Base-by-base conservation (phyloP, 257 asterid species). In the Lycium barbarum region DNA sequence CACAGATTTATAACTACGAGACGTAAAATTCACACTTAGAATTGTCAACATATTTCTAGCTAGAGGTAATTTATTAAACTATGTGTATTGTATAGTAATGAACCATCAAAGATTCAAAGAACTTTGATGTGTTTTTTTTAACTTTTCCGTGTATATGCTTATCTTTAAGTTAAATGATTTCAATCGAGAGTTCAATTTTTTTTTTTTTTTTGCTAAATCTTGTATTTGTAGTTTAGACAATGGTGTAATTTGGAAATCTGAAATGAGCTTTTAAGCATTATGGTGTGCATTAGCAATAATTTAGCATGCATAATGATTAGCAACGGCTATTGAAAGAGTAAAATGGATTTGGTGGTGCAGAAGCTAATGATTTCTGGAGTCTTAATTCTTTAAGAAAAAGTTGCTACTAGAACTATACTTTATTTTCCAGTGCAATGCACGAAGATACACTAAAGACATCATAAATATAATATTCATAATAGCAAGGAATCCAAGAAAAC, bases 81-180 rank as follows among this genome's bases (percentile, higher is more conserved):
- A 76, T 76, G 63, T 68, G 76, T 51, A 76, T 22, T 76, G 63
- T 76, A 76, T 76, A 76, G 82, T 51, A 76, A 7, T 15, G 82
- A 59, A 79, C 85, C 20, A 83, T 81, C 65, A 83, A 45, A 84
- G 87, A 79, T 87, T 84, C 78, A 76, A 70, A 84, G 83, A 51
- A 79, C 49, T 84, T 84, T 84, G 79, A 80, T 86, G 54, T 82
- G 87, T 81, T 76, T 26, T 65, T 35, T 3, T 4, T 7, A 83
- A 83, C 26, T 49, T 9, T 22, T 74, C 14, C 3, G 12, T 76
- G 63, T 76, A 76, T 51, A 74, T 74, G 62, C 0, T 51, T 22
- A 22, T 22, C 6, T 20, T 72, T 20, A 47, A 47, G 38, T 45
- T 43, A 72, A 71, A 45, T n/a, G 9, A 73, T 73, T 73, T 73